Percentiles rank a stretch among this genome's conserved stretches.
These are phyloP conservation scores for Penicillium rolfsii DNA, from an alignment of 2,329 filamentous ascomycete species.

Conservation along the genomic window DNA sequence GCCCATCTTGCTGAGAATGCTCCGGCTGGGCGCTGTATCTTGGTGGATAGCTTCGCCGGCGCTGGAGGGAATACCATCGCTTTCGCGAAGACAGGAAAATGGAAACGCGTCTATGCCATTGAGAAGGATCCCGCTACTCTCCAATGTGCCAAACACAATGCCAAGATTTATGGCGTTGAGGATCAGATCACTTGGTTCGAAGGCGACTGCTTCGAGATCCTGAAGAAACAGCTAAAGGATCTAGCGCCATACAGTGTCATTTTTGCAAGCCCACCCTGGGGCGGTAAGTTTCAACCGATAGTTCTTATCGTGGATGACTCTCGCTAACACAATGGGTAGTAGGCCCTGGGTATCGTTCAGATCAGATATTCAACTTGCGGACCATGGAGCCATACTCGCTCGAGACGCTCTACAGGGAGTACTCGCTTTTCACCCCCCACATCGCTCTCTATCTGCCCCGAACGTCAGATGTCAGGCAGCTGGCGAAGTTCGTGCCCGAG, in stretches of 20 bases:
- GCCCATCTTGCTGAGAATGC: slow-evolving; percentile 65
- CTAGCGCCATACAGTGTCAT: slow-evolving; percentile 59
- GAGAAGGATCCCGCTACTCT: slow-evolving; percentile 81
- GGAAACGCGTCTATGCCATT: slow-evolving; percentile 83
- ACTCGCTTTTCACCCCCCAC: slow-evolving; percentile 55
- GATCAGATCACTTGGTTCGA: slow-evolving; percentile 82
- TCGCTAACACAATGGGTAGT: slow-evolving; percentile 12
- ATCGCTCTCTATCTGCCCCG: slow-evolving; percentile 81
- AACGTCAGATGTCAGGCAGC: slow-evolving; percentile 78
- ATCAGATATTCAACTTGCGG: slow-evolving; percentile 77
- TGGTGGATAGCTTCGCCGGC: slow-evolving; percentile 89
- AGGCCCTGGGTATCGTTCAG: slow-evolving; percentile 66
- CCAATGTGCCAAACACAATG: slow-evolving; percentile 90
- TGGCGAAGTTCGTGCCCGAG: slow-evolving; percentile 60
- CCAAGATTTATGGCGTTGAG: slow-evolving; percentile 77
- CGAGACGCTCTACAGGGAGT: slow-evolving; percentile 63
- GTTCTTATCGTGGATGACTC: background rate
- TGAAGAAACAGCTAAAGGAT: slow-evolving; percentile 57
- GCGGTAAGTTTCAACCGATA: slow-evolving; percentile 54
- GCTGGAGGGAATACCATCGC: slow-evolving; percentile 93
- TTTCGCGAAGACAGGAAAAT: slow-evolving; percentile 80
- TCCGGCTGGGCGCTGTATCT: slow-evolving; percentile 60
- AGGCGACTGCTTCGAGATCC: slow-evolving; percentile 80
- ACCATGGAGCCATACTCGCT: slow-evolving; percentile 88
- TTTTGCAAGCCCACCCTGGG: slow-evolving; percentile 76